Evolutionary conservation across 192 early-diverging fungal species (phyloP).

Genomic region (Coemansia sp.): DNA sequence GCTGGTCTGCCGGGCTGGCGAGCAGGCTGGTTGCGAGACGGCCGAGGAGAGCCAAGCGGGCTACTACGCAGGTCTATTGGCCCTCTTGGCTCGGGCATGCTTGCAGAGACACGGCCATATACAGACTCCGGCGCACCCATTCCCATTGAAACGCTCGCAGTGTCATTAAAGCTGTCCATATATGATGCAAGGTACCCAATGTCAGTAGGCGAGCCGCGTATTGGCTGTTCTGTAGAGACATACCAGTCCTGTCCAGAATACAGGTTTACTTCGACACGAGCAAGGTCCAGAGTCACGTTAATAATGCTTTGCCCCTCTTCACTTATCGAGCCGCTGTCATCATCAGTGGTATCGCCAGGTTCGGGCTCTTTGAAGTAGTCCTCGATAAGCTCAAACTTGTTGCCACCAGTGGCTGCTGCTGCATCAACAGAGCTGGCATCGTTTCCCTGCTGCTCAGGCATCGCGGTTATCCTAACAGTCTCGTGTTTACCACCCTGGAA

Average conservation of each 20-base stretch:
- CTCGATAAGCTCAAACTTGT: conserved; percentile 40
- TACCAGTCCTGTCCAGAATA: conserved; percentile 55
- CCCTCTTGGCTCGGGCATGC: conserved; percentile 41
- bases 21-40: conserved; percentile 16
- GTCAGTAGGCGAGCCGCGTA: conserved; percentile 13
- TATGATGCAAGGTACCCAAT: conserved; percentile 34
- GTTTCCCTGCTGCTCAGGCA: background rate
- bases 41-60: conserved; percentile 18
- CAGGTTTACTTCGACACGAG: conserved; percentile 43
- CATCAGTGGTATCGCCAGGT: conserved; percentile 24
- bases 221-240: conserved; percentile 17
- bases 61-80: conserved; percentile 17
- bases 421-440: background rate
- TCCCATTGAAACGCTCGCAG: conserved; percentile 4
- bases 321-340: conserved; percentile 10
- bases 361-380: conserved; percentile 47
- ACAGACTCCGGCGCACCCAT: background rate
- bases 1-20: conserved; percentile 3
- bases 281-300: conserved; percentile 30
- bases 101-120: conserved; percentile 29
- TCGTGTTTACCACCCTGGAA: background rate
- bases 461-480: conserved; percentile 3
- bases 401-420: background rate
- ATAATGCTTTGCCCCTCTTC: conserved; percentile 20
- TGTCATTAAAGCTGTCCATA: conserved; percentile 41